Percentiles rank a stretch among this genome's conserved stretches.
Conservation (phyloP, 305 asterid species). For the Ruellia speciosa region DNA sequence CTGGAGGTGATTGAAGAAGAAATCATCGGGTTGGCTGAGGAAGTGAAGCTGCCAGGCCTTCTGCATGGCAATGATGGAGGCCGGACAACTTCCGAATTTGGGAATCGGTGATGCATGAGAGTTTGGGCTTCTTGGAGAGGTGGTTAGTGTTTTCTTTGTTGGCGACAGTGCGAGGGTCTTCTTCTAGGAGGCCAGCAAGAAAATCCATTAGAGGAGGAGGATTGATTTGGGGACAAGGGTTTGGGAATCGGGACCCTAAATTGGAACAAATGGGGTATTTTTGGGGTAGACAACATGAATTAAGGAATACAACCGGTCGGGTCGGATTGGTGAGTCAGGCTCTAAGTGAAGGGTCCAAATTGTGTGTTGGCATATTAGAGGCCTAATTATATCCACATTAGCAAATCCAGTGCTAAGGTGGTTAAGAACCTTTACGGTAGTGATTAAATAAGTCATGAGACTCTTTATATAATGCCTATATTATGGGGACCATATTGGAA, state of each 20-base stretch:
- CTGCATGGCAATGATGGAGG: conserved; percentile 80
- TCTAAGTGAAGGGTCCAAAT: too few relatives aligned
- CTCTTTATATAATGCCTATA: too few relatives aligned
- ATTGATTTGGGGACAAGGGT: conserved; percentile 29
- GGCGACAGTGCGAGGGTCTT: conserved; percentile 38
- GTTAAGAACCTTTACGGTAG: too few relatives aligned
- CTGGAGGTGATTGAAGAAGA: conserved; percentile 73
- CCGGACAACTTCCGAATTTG: conserved; percentile 80
- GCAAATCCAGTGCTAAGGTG: too few relatives aligned
- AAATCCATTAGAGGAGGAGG: conserved; percentile 24
- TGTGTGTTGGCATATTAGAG: too few relatives aligned
- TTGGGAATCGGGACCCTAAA: conserved; percentile 2
- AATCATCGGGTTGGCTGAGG: conserved; percentile 83
- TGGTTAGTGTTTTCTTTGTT: conserved; percentile 42
- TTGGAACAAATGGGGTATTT: too few relatives aligned
- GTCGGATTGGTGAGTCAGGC: too few relatives aligned
- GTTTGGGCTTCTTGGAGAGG: conserved; percentile 49
- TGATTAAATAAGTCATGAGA: too few relatives aligned
- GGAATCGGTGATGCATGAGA: conserved; percentile 43
- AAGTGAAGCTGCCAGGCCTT: conserved; percentile 70
- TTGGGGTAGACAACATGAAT: too few relatives aligned
- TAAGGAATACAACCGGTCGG: too few relatives aligned
- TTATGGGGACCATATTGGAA: too few relatives aligned
- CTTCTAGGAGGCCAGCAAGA: conserved; percentile 17
- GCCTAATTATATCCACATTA: too few relatives aligned